These are phyloP conservation scores for Leptographium galeiforme DNA, from an alignment of 2,329 filamentous ascomycete genomes.

Conservation along the genomic window DNA sequence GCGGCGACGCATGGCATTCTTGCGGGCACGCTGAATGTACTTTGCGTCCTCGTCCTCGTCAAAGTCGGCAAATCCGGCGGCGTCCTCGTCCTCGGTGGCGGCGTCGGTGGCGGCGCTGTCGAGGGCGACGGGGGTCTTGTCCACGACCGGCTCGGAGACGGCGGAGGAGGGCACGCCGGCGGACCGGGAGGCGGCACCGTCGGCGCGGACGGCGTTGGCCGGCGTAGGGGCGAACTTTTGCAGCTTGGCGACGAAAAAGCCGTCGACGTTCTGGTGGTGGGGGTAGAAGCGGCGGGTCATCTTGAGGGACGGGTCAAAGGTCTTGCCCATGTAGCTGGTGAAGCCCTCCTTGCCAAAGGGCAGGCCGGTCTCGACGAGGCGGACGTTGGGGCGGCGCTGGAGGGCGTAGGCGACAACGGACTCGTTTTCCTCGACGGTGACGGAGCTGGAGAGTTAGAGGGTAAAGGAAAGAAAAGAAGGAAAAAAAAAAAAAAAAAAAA, in stretches of 20 bases:
- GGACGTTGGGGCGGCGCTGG: constrained; percentile 82
- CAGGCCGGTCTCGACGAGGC: constrained; percentile 81
- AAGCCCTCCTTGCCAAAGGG: constrained; percentile 89
- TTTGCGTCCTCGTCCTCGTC: constrained; percentile 60
- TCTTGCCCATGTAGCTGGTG: constrained; percentile 79
- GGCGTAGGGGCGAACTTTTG: constrained; percentile 79
- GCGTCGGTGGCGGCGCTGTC: constrained; percentile 28
- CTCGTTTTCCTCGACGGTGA: constrained; percentile 44
- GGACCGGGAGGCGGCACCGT: constrained; percentile 1
- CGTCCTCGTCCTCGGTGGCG: constrained; percentile 18
- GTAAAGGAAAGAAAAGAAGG: too few species aligned
- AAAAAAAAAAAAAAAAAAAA: background rate
- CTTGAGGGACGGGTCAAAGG: constrained; percentile 74
- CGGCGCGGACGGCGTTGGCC: constrained; percentile 31
- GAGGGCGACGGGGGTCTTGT: constrained; percentile 54
- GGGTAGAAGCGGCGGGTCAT: constrained; percentile 79
- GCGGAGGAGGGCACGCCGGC: background rate
- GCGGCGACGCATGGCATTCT: constrained; percentile 59
- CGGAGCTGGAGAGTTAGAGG: constrained; percentile 5
- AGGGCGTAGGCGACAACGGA: constrained; percentile 88
- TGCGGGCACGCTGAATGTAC: constrained; percentile 60
- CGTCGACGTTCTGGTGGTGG: constrained; percentile 65
- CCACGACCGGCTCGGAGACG: constrained; percentile 25
- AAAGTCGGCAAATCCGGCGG: constrained; percentile 50
- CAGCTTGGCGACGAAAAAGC: constrained; percentile 97